phyloP scores from a whole-genome alignment of 164 flowering plant species.

The Sextonia rubra region DNA sequence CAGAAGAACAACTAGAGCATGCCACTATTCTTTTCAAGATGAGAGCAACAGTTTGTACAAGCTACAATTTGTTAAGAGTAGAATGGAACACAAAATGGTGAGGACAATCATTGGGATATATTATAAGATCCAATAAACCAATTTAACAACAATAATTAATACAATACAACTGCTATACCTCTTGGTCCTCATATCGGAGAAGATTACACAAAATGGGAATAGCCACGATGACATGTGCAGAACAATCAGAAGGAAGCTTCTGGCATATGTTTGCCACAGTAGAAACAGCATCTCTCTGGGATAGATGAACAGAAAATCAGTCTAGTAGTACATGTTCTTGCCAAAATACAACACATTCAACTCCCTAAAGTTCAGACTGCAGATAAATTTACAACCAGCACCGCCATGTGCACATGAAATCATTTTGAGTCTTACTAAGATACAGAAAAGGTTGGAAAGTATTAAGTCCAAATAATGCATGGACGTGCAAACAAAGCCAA shows the following conservation, averaged over 20 bases:
- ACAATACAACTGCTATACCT: slow-evolving; percentile 36
- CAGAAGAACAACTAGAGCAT: slow-evolving; percentile 40
- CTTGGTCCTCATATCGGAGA: slow-evolving; percentile 79
- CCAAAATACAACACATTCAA: background rate
- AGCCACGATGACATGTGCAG: slow-evolving; percentile 66
- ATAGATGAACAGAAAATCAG: slow-evolving; percentile 7
- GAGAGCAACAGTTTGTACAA: slow-evolving; percentile 65
- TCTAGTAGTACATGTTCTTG: background rate
- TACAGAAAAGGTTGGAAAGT: background rate
- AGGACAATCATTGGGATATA: background rate
- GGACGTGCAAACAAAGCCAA: background rate
- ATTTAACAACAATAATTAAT: background rate
- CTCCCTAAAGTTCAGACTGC: background rate
- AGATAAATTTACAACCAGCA: background rate
- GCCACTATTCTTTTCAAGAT: slow-evolving; percentile 70
- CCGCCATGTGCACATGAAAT: background rate
- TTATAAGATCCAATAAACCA: background rate
- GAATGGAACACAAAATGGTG: background rate
- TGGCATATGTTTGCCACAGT: slow-evolving; percentile 79
- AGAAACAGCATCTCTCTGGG: slow-evolving; percentile 74
- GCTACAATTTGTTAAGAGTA: slow-evolving; percentile 32
- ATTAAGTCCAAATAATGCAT: background rate
- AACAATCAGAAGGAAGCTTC: slow-evolving; percentile 64
- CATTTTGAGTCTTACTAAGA: background rate
- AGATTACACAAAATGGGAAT: slow-evolving; percentile 80